phyloP scores from a whole-genome alignment of 2,329 filamentous ascomycete genomes.

The Fusarium xyrophilum region DNA sequence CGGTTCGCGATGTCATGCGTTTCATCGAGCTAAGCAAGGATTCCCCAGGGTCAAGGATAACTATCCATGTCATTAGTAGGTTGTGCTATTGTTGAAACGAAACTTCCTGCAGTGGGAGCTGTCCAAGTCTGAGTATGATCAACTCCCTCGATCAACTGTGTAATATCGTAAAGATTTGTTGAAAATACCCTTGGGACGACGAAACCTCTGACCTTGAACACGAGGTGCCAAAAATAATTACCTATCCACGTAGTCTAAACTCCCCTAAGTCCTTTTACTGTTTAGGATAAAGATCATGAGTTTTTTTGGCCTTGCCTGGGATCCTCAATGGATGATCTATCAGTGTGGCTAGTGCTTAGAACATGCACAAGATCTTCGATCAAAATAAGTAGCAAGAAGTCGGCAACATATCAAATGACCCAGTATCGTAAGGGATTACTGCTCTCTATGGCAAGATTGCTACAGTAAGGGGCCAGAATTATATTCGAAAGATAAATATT shows the following conservation, averaged over 20 bases:
- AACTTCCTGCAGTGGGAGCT: not conserved
- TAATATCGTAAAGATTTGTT: not conserved
- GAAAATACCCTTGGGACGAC: fast-evolving
- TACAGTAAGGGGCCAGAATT: not conserved
- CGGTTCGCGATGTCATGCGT: not conserved
- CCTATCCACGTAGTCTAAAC: not conserved
- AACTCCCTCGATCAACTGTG: not conserved
- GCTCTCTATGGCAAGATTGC: not conserved
- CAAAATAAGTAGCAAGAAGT: not conserved
- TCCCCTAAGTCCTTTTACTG: too few species aligned
- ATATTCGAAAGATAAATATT: not conserved
- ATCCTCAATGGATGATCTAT: not conserved
- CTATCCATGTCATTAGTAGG: conserved; percentile 1
- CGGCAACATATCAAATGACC: not conserved
- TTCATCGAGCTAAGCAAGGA: conserved; percentile 4
- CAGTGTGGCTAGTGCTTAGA: not conserved
- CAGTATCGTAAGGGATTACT: not conserved
- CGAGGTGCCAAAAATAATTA: not conserved
- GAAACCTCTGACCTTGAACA: not conserved
- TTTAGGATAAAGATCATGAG: too few species aligned
- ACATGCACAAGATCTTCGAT: not conserved
- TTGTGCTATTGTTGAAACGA: not conserved
- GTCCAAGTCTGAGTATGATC: not conserved
- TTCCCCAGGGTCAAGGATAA: not conserved
- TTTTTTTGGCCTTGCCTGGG: too few species aligned